phyloP scores from a whole-genome alignment of 1,284 basidiomycete species.

The Binderoboletus segoi region DNA sequence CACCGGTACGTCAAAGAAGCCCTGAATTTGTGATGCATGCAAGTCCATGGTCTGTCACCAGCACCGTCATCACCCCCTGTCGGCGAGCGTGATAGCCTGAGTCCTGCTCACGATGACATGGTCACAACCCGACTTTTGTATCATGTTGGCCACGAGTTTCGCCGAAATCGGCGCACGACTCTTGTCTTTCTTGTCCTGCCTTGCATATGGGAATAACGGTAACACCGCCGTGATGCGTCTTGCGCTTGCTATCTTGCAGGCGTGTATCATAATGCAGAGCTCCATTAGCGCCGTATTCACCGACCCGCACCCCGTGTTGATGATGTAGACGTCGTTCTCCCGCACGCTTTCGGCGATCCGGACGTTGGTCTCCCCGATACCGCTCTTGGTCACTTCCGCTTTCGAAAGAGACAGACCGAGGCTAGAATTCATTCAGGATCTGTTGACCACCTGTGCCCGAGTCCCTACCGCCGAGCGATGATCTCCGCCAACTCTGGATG shows the following conservation, averaged over 20 bases:
- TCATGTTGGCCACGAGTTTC: slow-evolving; percentile 99
- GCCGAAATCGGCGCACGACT: slow-evolving; percentile 98
- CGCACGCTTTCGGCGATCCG: slow-evolving; percentile 95
- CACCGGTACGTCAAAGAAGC: slow-evolving; percentile 99
- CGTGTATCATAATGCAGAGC: slow-evolving; percentile 99
- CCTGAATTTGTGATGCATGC: slow-evolving; percentile 98
- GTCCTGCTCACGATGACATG: slow-evolving; percentile 90
- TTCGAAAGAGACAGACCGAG: slow-evolving; percentile 84
- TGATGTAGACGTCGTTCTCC: slow-evolving; percentile 98
- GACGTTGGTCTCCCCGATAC: slow-evolving; percentile 91
- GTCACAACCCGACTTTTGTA: slow-evolving; percentile 96
- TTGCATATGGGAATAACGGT: slow-evolving; percentile 92
- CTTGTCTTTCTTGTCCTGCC: slow-evolving; percentile 99
- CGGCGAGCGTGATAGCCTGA: background rate
- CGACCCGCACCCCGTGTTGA: slow-evolving; percentile 90
- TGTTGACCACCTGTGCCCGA: slow-evolving; percentile 21
- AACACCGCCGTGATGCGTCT: slow-evolving; percentile 96
- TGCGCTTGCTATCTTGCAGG: slow-evolving; percentile 97
- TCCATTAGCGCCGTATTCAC: slow-evolving; percentile 94
- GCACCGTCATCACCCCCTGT: slow-evolving; percentile 3
- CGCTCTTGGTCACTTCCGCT: slow-evolving; percentile 85
- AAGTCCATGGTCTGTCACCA: slow-evolving; percentile 89
- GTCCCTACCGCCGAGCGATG: slow-evolving; percentile 83
- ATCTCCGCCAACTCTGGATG: slow-evolving; percentile 95
- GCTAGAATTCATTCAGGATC: slow-evolving; percentile 44